Evolutionary conservation across 2,329 filamentous ascomycete genomes (phyloP), one percentile per base, ranked within the genome.

Genomic region (Thielaviopsis ethacetica): DNA sequence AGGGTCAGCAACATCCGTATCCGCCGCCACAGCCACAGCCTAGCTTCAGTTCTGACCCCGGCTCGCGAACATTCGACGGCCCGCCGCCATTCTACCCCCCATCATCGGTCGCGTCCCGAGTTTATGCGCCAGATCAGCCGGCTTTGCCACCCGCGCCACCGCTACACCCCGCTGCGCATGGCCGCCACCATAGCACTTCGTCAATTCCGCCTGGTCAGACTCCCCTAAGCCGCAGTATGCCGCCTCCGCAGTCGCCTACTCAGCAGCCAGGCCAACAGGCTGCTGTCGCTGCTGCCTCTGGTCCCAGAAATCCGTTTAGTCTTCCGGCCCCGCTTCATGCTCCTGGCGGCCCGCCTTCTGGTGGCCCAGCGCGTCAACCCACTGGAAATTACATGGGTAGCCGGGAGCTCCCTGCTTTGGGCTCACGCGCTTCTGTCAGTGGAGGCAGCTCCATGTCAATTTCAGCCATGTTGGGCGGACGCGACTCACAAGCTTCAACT

Each of bases 361-460:
- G 21, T 70, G 75, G 3, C 78, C 38, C 38, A n/a, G 12, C 38
- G 17, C 38, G 38, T n/a, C 38, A 44, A 49, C 44, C 44, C 21
- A 4, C 44, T 21, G 44, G 17, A 49, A 49, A 49, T 21, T 77
- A 56, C 69, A 73, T 0, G 70, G 53, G 74, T 3, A 70, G 76
- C 41, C 79, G 82, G 61, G 75, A 79, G 59, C 68, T 80, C 15
- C 76, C 78, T 0, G 75, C 79, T 1, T 70, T 82, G 13, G 70
- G 73, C 27, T 71, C 76, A 13, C 68, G 75, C 26, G 72, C 79
- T 61, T 71, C 75, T 3, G 73, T 71, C 24, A 73, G 70, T 59
- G 71, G 71, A 0, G 73, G 75, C 51, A 79, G 77, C 66, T 77
- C 76, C 66, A 82, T 82, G 79, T 81, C 79, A 21, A 81, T 82